phyloP scores from a whole-genome alignment of 805 yeast genomes.

The Ogataea methylovora region DNA sequence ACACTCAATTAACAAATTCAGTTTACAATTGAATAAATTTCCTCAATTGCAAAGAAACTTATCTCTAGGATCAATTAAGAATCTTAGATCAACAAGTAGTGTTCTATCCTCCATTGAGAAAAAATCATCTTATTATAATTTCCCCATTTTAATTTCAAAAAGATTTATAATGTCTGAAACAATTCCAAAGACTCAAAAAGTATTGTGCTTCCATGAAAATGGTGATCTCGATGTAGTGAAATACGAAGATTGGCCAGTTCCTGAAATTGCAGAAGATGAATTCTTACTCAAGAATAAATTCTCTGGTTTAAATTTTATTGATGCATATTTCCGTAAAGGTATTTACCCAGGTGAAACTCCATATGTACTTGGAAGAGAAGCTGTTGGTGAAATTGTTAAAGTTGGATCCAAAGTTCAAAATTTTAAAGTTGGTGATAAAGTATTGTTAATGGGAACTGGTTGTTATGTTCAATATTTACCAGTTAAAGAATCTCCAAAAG shows the following conservation, averaged over 20 bases:
- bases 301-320: constrained; percentile 80
- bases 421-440: constrained; percentile 61
- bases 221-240: constrained; percentile 56
- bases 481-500: constrained; percentile 23
- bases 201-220: constrained; percentile 40
- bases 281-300: constrained; percentile 66
- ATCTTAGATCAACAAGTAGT: no score
- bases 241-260: constrained; percentile 53
- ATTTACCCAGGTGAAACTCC: constrained; percentile 61
- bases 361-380: constrained; percentile 60
- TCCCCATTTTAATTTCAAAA: no score
- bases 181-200: constrained; percentile 53
- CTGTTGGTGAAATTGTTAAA: constrained; percentile 60
- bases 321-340: constrained; percentile 76
- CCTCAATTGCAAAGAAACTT: no score
- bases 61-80: background rate
- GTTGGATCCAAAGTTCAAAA: constrained; percentile 51
- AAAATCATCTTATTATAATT: background rate
- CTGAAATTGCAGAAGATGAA: constrained; percentile 47
- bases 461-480: constrained; percentile 75
- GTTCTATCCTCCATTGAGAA: background rate
- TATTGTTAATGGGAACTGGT: constrained; percentile 43
- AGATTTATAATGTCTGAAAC: constrained; percentile 7
- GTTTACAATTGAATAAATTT: no score
- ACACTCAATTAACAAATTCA: no score